Evolutionary conservation across 306 rosid species (phyloP).

Genomic region (Lagenaria siceraria): DNA sequence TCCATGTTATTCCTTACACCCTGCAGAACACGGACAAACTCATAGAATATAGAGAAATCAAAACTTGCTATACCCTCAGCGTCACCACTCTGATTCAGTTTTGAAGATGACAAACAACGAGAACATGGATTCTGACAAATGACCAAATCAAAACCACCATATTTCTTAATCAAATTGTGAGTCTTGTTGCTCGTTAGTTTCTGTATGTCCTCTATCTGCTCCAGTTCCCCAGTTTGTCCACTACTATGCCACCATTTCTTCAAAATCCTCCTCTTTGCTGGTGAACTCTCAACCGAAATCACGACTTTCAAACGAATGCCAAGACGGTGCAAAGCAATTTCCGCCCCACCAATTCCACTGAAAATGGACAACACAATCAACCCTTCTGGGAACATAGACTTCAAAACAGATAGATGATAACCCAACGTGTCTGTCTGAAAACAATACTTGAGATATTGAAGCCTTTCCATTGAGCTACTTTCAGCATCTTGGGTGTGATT

Average conservation of each 20-base stretch:
- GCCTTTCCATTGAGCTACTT: slow-evolving; percentile 39
- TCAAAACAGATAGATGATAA: slow-evolving; percentile 59
- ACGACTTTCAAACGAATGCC: slow-evolving; percentile 56
- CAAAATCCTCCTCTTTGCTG: slow-evolving; percentile 48
- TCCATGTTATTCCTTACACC: slow-evolving; percentile 44
- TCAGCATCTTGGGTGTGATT: slow-evolving; percentile 50
- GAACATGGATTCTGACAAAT: slow-evolving; percentile 59
- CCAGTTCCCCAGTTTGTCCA: slow-evolving; percentile 57
- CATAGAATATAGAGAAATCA: slow-evolving; percentile 56
- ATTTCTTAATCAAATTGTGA: slow-evolving; percentile 30
- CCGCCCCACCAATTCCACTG: slow-evolving; percentile 87
- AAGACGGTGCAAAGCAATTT: slow-evolving; percentile 62
- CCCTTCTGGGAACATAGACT: slow-evolving; percentile 55
- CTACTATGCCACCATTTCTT: slow-evolving; percentile 68
- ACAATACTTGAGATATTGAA: slow-evolving; percentile 43
- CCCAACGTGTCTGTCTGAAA: slow-evolving; percentile 82
- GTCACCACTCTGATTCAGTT: slow-evolving; percentile 1
- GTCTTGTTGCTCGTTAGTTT: slow-evolving; percentile 48
- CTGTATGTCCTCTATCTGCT: slow-evolving; percentile 62
- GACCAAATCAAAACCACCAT: slow-evolving; percentile 56
- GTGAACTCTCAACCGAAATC: slow-evolving; percentile 59
- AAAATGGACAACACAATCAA: slow-evolving; percentile 54
- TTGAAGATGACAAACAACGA: slow-evolving; percentile 13
- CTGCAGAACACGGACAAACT: slow-evolving; percentile 68
- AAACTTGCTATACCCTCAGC: slow-evolving; percentile 21